Evolutionary conservation across 352 stramenopile genomes (phyloP).

Genomic region (Globisporangium paddicum): DNA sequence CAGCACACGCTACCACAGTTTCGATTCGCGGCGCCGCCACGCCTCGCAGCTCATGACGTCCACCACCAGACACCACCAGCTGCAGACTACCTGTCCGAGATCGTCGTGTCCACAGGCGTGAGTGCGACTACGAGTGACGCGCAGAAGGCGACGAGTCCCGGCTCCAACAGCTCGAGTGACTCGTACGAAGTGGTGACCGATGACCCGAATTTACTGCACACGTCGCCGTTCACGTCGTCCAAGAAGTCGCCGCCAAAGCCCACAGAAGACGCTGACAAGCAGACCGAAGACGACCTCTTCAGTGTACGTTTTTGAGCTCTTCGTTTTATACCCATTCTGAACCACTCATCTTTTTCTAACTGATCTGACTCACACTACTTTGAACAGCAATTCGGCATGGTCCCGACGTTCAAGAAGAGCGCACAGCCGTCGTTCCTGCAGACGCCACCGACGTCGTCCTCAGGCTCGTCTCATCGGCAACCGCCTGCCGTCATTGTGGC

Average conservation of each 20-base stretch:
- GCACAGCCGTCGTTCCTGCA: slow-evolving; percentile 25
- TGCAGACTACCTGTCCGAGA: slow-evolving; percentile 19
- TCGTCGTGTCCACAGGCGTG: slow-evolving; percentile 15
- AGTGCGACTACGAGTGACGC: neutral
- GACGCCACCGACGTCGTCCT: slow-evolving; percentile 6
- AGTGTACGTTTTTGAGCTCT: slow-evolving; percentile 47
- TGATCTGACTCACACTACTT: neutral
- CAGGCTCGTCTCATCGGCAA: slow-evolving; percentile 18
- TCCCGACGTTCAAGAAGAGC: slow-evolving; percentile 71
- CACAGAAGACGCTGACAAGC: slow-evolving; percentile 27
- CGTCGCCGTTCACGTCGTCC: slow-evolving; percentile 14
- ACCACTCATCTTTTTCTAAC: neutral
- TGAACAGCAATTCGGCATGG: slow-evolving; percentile 79
- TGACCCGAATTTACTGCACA: slow-evolving; percentile 24
- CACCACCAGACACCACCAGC: neutral
- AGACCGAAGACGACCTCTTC: slow-evolving; percentile 65
- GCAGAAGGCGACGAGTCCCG: slow-evolving; percentile 24
- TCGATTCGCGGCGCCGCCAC: slow-evolving; percentile 22
- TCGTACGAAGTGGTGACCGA: slow-evolving; percentile 60
- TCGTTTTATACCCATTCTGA: neutral
- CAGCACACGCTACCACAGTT: slow-evolving; percentile 16
- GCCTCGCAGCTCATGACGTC: slow-evolving; percentile 10
- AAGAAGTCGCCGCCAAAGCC: slow-evolving; percentile 3
- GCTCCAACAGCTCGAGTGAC: slow-evolving; percentile 66
- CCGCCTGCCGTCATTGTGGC: neutral